Evolutionary conservation across 805 yeast species (phyloP).

Genomic region (Zygoascus flipseniorum): DNA sequence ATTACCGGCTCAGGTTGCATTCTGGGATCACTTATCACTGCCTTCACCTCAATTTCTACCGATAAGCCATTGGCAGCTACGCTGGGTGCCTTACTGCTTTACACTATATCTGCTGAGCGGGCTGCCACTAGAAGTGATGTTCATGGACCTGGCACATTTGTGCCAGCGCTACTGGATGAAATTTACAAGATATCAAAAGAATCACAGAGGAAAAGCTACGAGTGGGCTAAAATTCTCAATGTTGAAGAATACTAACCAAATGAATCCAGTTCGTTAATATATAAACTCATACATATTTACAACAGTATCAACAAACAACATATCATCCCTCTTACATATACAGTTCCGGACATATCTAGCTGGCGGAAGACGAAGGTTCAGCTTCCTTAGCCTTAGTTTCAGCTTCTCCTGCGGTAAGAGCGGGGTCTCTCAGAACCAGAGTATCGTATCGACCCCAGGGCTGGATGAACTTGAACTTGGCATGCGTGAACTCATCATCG

Average conservation of each 20-base stretch:
- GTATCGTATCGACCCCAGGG: constrained; percentile 73
- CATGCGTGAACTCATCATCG: constrained; percentile 90
- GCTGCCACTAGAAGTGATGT: constrained; percentile 35
- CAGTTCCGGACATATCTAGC: neutral
- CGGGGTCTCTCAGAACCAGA: constrained; percentile 33
- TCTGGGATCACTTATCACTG: constrained; percentile 62
- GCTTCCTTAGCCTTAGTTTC: constrained; percentile 7
- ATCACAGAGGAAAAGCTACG: neutral
- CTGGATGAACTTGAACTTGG: constrained; percentile 75
- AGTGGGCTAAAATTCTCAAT: neutral
- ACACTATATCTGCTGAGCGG: constrained; percentile 51
- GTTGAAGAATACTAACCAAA: neutral
- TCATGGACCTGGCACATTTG: constrained; percentile 50
- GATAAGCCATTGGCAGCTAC: constrained; percentile 38
- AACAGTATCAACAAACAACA: neutral
- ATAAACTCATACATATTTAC: neutral
- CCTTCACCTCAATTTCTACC: constrained; percentile 41
- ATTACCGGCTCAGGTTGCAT: constrained; percentile 83
- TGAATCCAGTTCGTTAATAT: neutral
- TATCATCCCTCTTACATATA: constrained; percentile 1
- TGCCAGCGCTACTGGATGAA: constrained; percentile 39
- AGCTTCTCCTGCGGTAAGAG: neutral
- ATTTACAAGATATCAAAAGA: constrained; percentile 19
- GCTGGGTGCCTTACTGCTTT: constrained; percentile 45
- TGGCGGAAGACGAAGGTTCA: neutral